Percentiles rank a stretch among this genome's conserved stretches.
phyloP scores from a whole-genome alignment of 2,329 filamentous ascomycete species.

The Cladosporium sp. region DNA sequence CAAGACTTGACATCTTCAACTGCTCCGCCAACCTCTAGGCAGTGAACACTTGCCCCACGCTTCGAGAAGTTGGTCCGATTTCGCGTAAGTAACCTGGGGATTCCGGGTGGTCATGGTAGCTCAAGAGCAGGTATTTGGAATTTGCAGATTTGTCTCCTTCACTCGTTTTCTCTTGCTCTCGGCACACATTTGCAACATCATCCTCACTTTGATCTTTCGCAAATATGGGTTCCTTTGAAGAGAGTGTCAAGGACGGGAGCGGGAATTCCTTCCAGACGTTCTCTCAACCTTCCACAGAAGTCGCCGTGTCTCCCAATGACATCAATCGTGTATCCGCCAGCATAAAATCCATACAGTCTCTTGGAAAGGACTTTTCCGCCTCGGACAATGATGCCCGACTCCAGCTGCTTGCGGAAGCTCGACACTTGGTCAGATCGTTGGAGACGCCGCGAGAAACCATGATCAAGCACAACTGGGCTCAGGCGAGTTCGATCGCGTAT shows the following conservation, averaged over 20 bases:
- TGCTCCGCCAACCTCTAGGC: no score
- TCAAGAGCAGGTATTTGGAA: no score
- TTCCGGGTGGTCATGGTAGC: no score
- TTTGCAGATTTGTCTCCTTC: no score
- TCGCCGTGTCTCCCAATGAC: slow-evolving; percentile 2
- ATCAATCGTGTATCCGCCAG: background rate
- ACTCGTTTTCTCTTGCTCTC: no score
- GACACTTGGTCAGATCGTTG: background rate
- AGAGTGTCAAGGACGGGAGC: no score
- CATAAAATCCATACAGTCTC: background rate
- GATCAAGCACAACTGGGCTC: slow-evolving; percentile 10
- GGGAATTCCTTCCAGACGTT: background rate
- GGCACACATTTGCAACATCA: background rate
- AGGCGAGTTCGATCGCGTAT: background rate
- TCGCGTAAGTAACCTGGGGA: no score
- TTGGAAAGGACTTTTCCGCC: background rate
- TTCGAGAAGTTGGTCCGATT: no score
- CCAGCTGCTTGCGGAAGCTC: slow-evolving; percentile 3
- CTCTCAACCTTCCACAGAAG: background rate
- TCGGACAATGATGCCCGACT: background rate
- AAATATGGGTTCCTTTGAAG: no score
- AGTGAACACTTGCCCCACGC: no score
- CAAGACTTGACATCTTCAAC: no score
- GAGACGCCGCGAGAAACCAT: slow-evolving; percentile 9
- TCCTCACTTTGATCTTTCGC: no score